Evolutionary conservation across 805 yeast species (phyloP).

Genomic region (Zygotorulaspora chibaensis): DNA sequence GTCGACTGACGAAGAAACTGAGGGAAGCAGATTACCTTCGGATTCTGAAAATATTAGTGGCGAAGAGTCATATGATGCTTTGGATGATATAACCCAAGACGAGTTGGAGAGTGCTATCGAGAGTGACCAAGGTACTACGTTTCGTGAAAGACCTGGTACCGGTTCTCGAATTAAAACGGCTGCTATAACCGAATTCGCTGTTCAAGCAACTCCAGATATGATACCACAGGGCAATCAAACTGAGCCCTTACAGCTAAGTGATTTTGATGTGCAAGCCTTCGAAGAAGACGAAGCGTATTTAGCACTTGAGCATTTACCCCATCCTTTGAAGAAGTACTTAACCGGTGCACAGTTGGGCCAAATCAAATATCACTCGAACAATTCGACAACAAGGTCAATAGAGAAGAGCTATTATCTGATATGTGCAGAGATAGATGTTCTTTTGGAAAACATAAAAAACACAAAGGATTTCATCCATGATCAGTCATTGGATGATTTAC

Average conservation of each 20-base stretch:
- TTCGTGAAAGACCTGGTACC: neutral
- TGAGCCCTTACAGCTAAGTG: conserved; percentile 10
- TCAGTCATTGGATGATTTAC: conserved; percentile 27
- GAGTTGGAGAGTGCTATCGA: conserved; percentile 17
- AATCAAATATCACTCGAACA: conserved; percentile 11
- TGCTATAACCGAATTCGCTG: conserved; percentile 1
- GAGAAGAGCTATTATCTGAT: conserved; percentile 28
- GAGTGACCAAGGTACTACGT: neutral
- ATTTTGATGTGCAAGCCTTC: conserved; percentile 26
- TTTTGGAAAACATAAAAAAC: conserved; percentile 31
- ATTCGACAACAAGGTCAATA: conserved; percentile 20
- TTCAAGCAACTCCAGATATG: neutral
- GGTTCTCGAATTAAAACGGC: neutral
- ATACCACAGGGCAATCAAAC: conserved; percentile 19
- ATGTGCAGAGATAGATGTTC: conserved; percentile 34
- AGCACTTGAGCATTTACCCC: conserved; percentile 25
- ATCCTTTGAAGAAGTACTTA: conserved; percentile 17
- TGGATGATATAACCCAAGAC: conserved; percentile 19
- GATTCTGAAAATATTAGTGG: conserved; percentile 1
- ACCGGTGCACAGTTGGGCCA: conserved; percentile 20
- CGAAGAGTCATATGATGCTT: conserved; percentile 23
- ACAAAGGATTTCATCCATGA: conserved; percentile 33
- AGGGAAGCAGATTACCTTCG: conserved; percentile 7
- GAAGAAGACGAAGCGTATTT: conserved; percentile 34
- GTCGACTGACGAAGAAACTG: conserved; percentile 2